phyloP scores from a whole-genome alignment of 1,284 basidiomycete species.

The Cyathus olla region DNA sequence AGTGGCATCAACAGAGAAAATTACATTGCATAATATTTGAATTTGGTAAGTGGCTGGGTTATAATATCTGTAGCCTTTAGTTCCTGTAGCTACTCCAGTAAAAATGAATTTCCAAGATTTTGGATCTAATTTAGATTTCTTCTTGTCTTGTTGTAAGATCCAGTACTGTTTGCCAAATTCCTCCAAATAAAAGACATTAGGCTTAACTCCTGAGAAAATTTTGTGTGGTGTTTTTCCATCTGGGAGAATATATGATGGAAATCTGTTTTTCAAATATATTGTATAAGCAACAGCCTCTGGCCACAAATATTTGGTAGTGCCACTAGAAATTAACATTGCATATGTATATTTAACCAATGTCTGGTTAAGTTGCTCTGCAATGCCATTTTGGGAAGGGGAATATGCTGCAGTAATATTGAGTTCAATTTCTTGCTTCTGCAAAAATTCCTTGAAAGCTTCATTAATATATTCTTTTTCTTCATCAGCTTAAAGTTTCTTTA shows the following conservation, averaged over 20 bases:
- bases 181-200: neutral
- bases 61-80: neutral
- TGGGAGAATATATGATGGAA: neutral
- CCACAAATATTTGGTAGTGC: neutral
- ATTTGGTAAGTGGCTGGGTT: neutral
- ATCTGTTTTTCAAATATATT: neutral
- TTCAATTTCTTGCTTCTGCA: constrained; percentile 16
- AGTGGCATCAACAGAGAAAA: neutral
- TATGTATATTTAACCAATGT: constrained; percentile 24
- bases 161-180: neutral
- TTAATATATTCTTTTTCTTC: constrained; percentile 25
- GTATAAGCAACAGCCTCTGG: neutral
- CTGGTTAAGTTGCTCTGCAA: constrained; percentile 27
- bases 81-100: neutral
- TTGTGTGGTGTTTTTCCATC: neutral
- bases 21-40: neutral
- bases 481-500: constrained; percentile 23
- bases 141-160: neutral
- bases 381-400: constrained; percentile 31
- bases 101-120: neutral
- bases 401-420: constrained; percentile 18
- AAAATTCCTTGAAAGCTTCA: constrained; percentile 9
- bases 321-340: constrained; percentile 14
- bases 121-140: neutral
- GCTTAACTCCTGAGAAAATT: neutral